Evolutionary conservation across 176 grass and related monocot species (phyloP).

Genomic region (Triticum dicoccoides): DNA sequence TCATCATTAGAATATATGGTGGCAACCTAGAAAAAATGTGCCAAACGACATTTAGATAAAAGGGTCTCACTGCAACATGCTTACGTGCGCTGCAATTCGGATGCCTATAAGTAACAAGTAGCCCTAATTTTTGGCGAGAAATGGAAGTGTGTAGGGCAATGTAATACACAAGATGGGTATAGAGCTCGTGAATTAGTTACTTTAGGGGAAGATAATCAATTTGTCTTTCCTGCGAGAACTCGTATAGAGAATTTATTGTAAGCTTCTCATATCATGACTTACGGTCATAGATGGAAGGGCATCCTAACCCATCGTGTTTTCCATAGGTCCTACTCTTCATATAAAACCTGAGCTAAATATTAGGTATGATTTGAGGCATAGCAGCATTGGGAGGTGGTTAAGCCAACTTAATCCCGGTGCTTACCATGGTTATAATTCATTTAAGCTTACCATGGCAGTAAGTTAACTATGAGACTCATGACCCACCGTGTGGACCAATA

Average conservation of each 20-base stretch:
- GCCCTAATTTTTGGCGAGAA: neutral
- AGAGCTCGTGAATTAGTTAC: neutral
- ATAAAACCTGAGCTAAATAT: slow-evolving; percentile 1
- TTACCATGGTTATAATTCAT: neutral
- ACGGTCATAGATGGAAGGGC: neutral
- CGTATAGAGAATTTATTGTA: neutral
- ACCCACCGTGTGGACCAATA: neutral
- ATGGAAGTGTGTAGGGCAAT: neutral
- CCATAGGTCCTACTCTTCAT: neutral
- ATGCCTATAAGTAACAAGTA: neutral
- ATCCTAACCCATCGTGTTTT: neutral
- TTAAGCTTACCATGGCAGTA: neutral
- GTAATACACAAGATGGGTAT: neutral
- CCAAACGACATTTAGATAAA: neutral
- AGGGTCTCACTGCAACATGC: neutral
- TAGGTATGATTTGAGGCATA: slow-evolving; percentile 1
- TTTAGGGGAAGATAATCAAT: neutral
- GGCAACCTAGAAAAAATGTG: no score
- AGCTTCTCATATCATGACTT: neutral
- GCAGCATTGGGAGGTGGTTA: neutral
- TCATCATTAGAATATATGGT: neutral
- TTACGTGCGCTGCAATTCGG: neutral
- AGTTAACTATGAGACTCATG: neutral
- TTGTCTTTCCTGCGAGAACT: neutral
- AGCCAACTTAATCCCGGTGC: neutral